These are phyloP conservation scores for Fusarium sp. DNA, from an alignment of 2,329 filamentous ascomycete species.

Conservation along the genomic window DNA sequence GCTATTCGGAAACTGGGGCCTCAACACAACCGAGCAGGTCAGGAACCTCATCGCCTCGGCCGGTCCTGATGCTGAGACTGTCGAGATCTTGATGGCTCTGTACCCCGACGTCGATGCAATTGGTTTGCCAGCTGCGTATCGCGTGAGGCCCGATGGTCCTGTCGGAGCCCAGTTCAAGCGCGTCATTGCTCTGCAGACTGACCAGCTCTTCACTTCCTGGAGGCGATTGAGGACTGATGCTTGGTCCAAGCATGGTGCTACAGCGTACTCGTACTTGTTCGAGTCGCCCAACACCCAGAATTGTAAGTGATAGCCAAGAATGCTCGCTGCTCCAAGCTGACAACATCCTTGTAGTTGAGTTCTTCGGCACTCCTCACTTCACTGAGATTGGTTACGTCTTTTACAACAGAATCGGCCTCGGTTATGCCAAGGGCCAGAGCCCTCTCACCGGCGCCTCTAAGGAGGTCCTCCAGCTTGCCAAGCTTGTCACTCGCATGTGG, in stretches of 20 bases:
- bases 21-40: conserved; percentile 41
- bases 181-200: conserved; percentile 63
- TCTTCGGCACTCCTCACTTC: conserved; percentile 45
- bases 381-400: conserved; percentile 57
- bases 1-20: conserved; percentile 62
- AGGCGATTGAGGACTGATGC: conserved; percentile 65
- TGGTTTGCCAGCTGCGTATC: conserved; percentile 30
- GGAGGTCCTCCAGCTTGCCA: conserved; percentile 51
- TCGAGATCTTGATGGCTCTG: conserved; percentile 27
- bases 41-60: background rate
- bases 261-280: conserved; percentile 67
- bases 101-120: conserved; percentile 40
- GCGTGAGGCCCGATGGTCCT: conserved; percentile 16
- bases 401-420: conserved; percentile 60
- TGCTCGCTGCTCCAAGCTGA: background rate
- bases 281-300: conserved; percentile 48
- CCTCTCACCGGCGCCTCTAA: conserved; percentile 56
- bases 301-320: conserved; percentile 4
- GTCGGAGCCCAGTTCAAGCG: conserved; percentile 61
- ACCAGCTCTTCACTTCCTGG: conserved; percentile 66
- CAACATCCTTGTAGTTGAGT: background rate
- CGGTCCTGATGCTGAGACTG: conserved; percentile 21
- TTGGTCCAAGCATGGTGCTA: conserved; percentile 61
- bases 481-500: conserved; percentile 52
- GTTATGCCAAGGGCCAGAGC: conserved; percentile 45